phyloP scores from a whole-genome alignment of 2,329 filamentous ascomycete species.

The Paecilomyces formosus region DNA sequence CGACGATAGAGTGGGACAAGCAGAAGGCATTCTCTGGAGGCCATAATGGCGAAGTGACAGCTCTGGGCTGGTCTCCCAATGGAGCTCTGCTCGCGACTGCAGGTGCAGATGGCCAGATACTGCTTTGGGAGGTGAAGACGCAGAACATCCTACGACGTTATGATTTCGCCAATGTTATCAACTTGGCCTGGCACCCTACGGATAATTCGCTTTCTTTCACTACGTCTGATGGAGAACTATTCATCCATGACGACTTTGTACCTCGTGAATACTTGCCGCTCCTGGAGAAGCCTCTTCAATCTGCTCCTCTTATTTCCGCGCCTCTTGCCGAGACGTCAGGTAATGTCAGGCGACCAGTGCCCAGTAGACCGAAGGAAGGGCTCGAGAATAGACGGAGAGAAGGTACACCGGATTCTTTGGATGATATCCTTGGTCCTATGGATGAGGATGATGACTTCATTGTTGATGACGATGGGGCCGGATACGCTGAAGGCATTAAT shows the following conservation, averaged over 20 bases:
- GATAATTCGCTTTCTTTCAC: constrained; percentile 88
- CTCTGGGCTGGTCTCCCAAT: constrained; percentile 89
- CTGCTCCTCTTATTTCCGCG: constrained; percentile 80
- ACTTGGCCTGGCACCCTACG: constrained; percentile 82
- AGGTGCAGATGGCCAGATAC: constrained; percentile 41
- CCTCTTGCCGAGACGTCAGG: constrained; percentile 62
- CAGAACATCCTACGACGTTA: constrained; percentile 72
- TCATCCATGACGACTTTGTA: constrained; percentile 63
- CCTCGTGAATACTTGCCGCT: constrained; percentile 42
- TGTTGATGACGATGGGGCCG: constrained; percentile 88
- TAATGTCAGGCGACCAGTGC: constrained; percentile 51
- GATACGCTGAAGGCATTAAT: constrained; percentile 65
- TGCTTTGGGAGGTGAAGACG: constrained; percentile 82
- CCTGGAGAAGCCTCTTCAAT: constrained; percentile 53
- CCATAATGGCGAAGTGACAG: constrained; percentile 77
- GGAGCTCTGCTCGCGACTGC: constrained; percentile 71
- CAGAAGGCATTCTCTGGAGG: constrained; percentile 72
- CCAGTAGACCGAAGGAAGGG: constrained; percentile 50
- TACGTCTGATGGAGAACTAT: constrained; percentile 85
- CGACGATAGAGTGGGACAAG: constrained; percentile 81
- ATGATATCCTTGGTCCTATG: constrained; percentile 66
- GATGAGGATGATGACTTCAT: constrained; percentile 74
- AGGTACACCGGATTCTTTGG: constrained; percentile 67
- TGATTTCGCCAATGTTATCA: constrained; percentile 76
- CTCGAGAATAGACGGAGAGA: constrained; percentile 47